phyloP scores from a whole-genome alignment of 805 yeast genomes.

The Saturnispora sanitii region DNA sequence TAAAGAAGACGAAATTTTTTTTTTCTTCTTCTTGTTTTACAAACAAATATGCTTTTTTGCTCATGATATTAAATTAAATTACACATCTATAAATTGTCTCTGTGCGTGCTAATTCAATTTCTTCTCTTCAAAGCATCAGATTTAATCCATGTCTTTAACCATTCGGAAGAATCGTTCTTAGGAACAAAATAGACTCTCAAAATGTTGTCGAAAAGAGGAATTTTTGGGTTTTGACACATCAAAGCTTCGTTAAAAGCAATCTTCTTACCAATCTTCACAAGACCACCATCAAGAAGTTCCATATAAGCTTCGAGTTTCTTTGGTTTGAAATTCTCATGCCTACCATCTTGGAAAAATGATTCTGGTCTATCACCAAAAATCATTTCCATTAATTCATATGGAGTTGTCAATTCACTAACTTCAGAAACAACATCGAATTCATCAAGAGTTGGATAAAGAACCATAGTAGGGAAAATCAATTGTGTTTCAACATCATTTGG shows the following conservation, averaged over 20 bases:
- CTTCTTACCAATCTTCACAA: conserved; percentile 77
- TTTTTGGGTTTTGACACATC: conserved; percentile 48
- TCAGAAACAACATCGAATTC: conserved; percentile 77
- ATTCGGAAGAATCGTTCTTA: conserved; percentile 47
- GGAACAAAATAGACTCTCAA: conserved; percentile 75
- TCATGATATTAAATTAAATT: not conserved
- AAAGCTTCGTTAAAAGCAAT: conserved; percentile 55
- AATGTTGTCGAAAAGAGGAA: conserved; percentile 70
- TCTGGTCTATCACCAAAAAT: conserved; percentile 53
- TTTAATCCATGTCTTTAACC: conserved; percentile 64
- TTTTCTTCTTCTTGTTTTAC: not conserved
- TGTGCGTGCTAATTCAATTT: not conserved
- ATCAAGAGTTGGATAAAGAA: conserved; percentile 73
- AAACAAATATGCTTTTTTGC: not conserved
- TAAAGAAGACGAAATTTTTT: not conserved
- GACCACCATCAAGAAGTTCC: conserved; percentile 78
- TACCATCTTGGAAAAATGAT: conserved; percentile 56
- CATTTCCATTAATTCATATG: conserved; percentile 49
- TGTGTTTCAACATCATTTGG: conserved; percentile 63
- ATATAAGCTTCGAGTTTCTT: conserved; percentile 61
- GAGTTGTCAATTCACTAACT: conserved; percentile 61
- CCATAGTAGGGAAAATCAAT: conserved; percentile 68
- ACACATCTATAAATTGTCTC: not conserved
- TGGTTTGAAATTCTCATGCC: conserved; percentile 47
- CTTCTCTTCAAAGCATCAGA: conserved; percentile 45